These are phyloP conservation scores for Saposhnikovia divaricata DNA, from an alignment of 129 eudicot genomes.

Conservation along the genomic window DNA sequence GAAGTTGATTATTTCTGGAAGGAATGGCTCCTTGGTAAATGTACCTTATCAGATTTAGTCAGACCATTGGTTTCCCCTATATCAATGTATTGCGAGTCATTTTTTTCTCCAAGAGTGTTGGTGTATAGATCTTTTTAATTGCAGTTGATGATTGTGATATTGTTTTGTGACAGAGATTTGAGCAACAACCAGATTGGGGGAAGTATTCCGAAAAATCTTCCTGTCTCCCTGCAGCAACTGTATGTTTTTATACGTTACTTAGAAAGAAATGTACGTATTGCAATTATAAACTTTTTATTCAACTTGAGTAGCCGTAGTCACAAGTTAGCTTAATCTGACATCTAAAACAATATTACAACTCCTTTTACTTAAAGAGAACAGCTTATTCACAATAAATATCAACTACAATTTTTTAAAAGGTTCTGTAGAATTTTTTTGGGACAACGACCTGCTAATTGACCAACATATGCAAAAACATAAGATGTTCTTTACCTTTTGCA, in stretches of 20 bases:
- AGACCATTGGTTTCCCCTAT: background rate
- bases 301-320: background rate
- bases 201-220: conserved; percentile 57
- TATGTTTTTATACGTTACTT: conserved; percentile 26
- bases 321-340: background rate
- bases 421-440: background rate
- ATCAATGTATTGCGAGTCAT: background rate
- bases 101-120: background rate
- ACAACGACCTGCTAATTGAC: conserved; percentile 5
- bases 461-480: conserved; percentile 20
- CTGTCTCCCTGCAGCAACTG: conserved; percentile 53
- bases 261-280: no score
- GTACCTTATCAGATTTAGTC: background rate
- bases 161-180: conserved; percentile 47
- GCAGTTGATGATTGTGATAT: background rate
- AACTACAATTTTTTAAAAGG: background rate
- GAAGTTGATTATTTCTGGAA: background rate
- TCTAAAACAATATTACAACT: background rate
- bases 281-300: background rate
- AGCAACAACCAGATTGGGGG: conserved; percentile 86
- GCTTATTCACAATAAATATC: background rate
- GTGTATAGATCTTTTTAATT: background rate
- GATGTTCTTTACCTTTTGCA: conserved; percentile 61
- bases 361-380: background rate
- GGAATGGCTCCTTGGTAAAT: background rate